Evolutionary conservation across 2,329 filamentous ascomycete species (phyloP).

Genomic region (Canariomyces notabilis): DNA sequence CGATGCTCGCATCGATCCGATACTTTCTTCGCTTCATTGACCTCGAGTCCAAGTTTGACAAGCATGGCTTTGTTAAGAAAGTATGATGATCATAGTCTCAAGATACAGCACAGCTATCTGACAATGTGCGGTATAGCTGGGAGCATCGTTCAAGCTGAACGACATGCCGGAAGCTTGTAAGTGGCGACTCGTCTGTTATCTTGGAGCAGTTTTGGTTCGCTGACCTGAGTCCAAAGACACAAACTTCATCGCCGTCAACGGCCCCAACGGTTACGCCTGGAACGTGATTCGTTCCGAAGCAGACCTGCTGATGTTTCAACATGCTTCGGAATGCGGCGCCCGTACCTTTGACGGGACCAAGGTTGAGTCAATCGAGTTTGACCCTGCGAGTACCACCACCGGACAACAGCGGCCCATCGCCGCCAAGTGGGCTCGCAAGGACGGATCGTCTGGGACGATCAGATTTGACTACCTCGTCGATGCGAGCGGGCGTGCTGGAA

Average conservation of each 20-base stretch:
- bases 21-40: constrained; percentile 42
- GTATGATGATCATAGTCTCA: neutral
- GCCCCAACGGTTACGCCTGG: constrained; percentile 37
- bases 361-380: constrained; percentile 33
- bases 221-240: constrained; percentile 30
- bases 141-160: constrained; percentile 38
- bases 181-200: neutral
- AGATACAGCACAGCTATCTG: constrained; percentile 8
- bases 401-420: constrained; percentile 31
- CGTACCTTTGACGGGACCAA: constrained; percentile 38
- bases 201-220: neutral
- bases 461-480: constrained; percentile 45
- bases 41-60: constrained; percentile 35
- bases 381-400: neutral
- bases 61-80: constrained; percentile 38
- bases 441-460: constrained; percentile 34
- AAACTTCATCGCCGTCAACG: constrained; percentile 38
- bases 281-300: constrained; percentile 44
- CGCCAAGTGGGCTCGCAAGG: constrained; percentile 33
- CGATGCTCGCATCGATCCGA: constrained; percentile 35
- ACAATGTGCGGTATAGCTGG: constrained; percentile 14
- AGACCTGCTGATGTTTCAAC: constrained; percentile 40
- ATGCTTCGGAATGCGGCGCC: constrained; percentile 37
- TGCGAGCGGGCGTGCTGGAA: constrained; percentile 41
- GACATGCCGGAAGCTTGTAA: constrained; percentile 18